Evolutionary conservation across 2,329 filamentous ascomycete species (phyloP), one percentile per base, ranked within the genome.

Genomic region (Sarocladium brachiariae): DNA sequence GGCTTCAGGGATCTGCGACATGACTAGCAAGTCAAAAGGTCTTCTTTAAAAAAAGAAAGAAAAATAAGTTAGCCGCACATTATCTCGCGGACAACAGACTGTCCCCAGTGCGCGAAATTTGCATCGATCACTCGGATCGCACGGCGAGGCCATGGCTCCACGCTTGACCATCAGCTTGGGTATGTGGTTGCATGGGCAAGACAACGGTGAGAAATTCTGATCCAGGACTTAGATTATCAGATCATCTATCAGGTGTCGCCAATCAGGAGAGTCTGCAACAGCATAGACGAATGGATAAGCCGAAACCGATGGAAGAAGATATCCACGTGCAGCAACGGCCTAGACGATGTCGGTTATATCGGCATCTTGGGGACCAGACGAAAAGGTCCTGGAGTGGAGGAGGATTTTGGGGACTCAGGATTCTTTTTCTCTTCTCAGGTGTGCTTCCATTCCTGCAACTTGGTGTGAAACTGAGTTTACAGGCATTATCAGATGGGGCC

Each of bases 401-500:
- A n/a, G 33, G 18, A 31, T 31, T 8, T 31, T 13, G 7, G 27
- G 7, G 13, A 7, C 8, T 31, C 13, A 13, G 27, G 13, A 31
- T n/a, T n/a, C 27, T 13, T 35, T 18, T 35, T 35, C 16, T 35
- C 14, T 13, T 35, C 33, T 35, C n/a, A n/a, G n/a, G n/a, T n/a
- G n/a, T n/a, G n/a, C n/a, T n/a, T n/a, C n/a, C n/a, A n/a, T n/a
- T n/a, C n/a, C 33, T 35, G 33, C 33, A 18, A 35, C 10, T n/a
- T n/a, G n/a, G n/a, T n/a, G n/a, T n/a, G n/a, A n/a, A n/a, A 18
- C n/a, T 18, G 33, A 18, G 33, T 35, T 35, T 7, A 30, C 13
- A 13, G 27, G 21, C 35, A 39, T 18, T 39, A 43, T 43, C 39
- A 43, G 39, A 43, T 43, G 39, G 39, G 11, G 39, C 39, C n/a